These are phyloP conservation scores for Ophiostoma quercus DNA, from an alignment of 2,329 filamentous ascomycete genomes.

Conservation along the genomic window DNA sequence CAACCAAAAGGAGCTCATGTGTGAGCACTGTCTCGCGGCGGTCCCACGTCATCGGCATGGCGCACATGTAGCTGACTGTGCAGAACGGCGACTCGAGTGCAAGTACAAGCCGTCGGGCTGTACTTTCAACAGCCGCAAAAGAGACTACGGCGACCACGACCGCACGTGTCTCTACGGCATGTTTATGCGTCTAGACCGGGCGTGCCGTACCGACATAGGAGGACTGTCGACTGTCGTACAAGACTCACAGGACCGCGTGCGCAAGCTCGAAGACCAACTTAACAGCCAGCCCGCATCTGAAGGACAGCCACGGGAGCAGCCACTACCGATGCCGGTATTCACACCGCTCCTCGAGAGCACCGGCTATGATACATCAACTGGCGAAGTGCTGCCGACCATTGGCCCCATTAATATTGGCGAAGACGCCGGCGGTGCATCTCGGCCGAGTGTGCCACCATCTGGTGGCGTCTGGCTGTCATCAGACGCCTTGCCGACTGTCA, in stretches of 20 bases:
- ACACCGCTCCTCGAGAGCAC: constrained; percentile 4
- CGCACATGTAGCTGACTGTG: constrained; percentile 46
- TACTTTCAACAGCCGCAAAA: constrained; percentile 37
- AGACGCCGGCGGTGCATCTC: not conserved
- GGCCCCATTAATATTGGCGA: not conserved
- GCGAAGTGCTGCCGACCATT: not conserved
- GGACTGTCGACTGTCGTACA: constrained; percentile 23
- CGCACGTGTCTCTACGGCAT: constrained; percentile 48
- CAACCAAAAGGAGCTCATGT: constrained; percentile 44
- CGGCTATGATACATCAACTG: not conserved
- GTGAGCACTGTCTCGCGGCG: constrained; percentile 44
- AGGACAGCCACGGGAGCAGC: not conserved
- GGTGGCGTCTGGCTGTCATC: constrained; percentile 9
- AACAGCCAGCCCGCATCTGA: not conserved
- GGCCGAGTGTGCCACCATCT: not conserved
- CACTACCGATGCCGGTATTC: not conserved
- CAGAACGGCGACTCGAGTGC: constrained; percentile 40
- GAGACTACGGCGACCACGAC: constrained; percentile 43
- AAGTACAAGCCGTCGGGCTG: constrained; percentile 49
- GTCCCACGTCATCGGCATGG: constrained; percentile 44
- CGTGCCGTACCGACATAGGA: constrained; percentile 25
- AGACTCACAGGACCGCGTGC: constrained; percentile 25
- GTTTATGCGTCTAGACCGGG: constrained; percentile 25
- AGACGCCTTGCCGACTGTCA: not conserved
- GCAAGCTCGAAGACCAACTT: constrained; percentile 24